Base-by-base conservation (phyloP, 495 filamentous ascomycete species). In the Aspergillus steynii region DNA sequence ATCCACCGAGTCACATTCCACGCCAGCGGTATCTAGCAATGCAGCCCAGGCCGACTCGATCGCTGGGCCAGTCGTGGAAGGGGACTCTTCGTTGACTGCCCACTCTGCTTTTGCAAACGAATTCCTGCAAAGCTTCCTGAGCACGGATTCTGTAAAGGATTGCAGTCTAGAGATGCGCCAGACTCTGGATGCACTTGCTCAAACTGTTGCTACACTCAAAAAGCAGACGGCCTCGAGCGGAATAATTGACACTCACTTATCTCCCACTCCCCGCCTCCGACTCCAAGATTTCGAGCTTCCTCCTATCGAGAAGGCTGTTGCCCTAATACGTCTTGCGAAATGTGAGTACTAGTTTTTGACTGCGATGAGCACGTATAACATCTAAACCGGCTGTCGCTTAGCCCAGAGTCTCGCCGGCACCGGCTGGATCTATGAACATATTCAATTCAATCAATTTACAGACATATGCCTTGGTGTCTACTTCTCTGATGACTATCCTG, bases 101-200 rank as follows among this genome's bases (percentile, higher is more conserved):
- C 53, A 55, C 29, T 28, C 53, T 15, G 53, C 29, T 31, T 55
- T 55, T 31, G 53, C 53, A 15, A 55, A 31, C 29, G 26, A 31
- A 15, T 55, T 55, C 42, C 53, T 55, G 53, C 53, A 55, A 31
- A 51, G 25, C 25, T 51, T 51, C 49, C 10, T 51, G 49, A 51
- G 49, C 49, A 26, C 49, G 25, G 49, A 51, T 51, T 51, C 49
- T 51, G 49, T 51, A 20, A 8, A 51, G 7, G 49, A 51, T 51
- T 51, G 49, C 49, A 51, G 49, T 26, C 49, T 51, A 51, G 49
- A 51, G 49, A 14, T 51, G 49, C 49, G 49, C 25, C 49, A 51
- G 49, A 51, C 49, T 51, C 49, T 51, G 7, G 49, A 51, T 51
- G 49, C 49, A 51, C 49, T 51, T 14, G 49, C 49, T 20, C 49